Conservation (phyloP, 495 filamentous ascomycete genomes). For the Annulohypoxylon stygium region DNA sequence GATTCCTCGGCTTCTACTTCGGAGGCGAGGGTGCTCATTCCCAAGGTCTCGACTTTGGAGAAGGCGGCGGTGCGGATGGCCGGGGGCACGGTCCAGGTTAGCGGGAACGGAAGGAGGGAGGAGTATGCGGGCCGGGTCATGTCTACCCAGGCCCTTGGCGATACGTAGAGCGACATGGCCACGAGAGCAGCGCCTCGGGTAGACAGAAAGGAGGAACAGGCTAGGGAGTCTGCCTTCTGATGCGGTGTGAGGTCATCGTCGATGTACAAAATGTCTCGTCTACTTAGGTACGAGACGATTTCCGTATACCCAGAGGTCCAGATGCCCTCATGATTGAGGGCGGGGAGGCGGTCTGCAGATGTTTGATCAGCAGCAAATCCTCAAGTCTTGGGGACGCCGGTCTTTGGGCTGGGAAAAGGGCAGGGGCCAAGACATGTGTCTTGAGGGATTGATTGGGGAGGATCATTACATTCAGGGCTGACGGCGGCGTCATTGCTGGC, state of each 20-base stretch:
- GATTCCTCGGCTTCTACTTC: slow-evolving; percentile 49
- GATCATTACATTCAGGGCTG: slow-evolving; percentile 75
- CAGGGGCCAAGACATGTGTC: slow-evolving; percentile 35
- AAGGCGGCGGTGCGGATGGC: slow-evolving; percentile 75
- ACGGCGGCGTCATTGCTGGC: slow-evolving; percentile 79
- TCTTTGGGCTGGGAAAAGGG: slow-evolving; percentile 24
- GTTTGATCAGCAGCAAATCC: slow-evolving; percentile 38
- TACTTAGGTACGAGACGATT: slow-evolving; percentile 78
- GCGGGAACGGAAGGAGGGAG: slow-evolving; percentile 81
- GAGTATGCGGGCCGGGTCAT: slow-evolving; percentile 82
- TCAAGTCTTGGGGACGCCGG: slow-evolving; percentile 9
- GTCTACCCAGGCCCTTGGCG: slow-evolving; percentile 81
- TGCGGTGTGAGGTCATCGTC: slow-evolving; percentile 71
- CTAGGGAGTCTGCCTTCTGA: slow-evolving; percentile 77
- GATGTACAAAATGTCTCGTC: slow-evolving; percentile 70
- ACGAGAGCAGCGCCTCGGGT: slow-evolving; percentile 75
- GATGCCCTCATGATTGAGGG: slow-evolving; percentile 71
- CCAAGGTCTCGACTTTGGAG: slow-evolving; percentile 77
- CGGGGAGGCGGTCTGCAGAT: slow-evolving; percentile 77
- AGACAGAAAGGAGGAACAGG: slow-evolving; percentile 76
- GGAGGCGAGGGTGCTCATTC: slow-evolving; percentile 63
- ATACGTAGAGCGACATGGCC: slow-evolving; percentile 88
- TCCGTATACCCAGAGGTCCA: slow-evolving; percentile 79
- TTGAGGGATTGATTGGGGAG: slow-evolving; percentile 30
- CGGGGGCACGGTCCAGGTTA: slow-evolving; percentile 82